phyloP scores from a whole-genome alignment of 805 yeast genomes.

The Myxozyma neotropica region DNA sequence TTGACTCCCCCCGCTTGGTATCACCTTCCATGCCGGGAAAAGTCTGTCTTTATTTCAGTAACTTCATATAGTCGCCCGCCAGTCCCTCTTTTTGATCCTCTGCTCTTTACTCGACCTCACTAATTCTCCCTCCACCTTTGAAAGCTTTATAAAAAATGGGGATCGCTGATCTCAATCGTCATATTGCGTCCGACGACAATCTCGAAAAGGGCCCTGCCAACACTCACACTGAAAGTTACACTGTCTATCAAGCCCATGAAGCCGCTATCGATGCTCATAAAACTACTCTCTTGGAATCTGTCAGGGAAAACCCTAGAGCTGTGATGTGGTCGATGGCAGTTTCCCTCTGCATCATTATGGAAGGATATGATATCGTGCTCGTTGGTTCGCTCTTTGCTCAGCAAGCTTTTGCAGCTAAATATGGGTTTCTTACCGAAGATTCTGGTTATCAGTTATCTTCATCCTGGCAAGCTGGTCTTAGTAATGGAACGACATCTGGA shows the following conservation, averaged over 20 bases:
- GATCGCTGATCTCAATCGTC: too few relatives aligned
- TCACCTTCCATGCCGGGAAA: too few relatives aligned
- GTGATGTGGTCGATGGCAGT: conserved; percentile 52
- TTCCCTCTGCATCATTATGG: conserved; percentile 52
- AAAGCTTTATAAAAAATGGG: too few relatives aligned
- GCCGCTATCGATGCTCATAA: conserved; percentile 35
- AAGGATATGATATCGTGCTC: conserved; percentile 52
- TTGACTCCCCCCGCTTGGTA: too few relatives aligned
- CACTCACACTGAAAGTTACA: too few relatives aligned
- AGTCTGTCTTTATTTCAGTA: too few relatives aligned
- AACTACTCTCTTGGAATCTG: background rate
- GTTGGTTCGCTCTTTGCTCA: conserved; percentile 48
- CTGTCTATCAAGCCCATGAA: background rate
- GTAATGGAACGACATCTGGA: conserved; percentile 45
- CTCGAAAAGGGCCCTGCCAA: too few relatives aligned
- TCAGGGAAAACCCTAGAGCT: conserved; percentile 46
- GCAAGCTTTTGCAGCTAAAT: conserved; percentile 29
- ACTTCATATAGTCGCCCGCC: too few relatives aligned
- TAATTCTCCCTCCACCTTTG: too few relatives aligned
- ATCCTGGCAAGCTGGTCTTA: conserved; percentile 40
- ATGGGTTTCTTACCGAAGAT: conserved; percentile 16
- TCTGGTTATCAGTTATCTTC: conserved; percentile 33
- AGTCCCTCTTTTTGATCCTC: too few relatives aligned
- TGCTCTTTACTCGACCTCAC: too few relatives aligned
- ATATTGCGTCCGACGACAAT: too few relatives aligned